Base-by-base conservation (phyloP, 495 filamentous ascomycete genomes). In the Ascodesmis nigricans region DNA sequence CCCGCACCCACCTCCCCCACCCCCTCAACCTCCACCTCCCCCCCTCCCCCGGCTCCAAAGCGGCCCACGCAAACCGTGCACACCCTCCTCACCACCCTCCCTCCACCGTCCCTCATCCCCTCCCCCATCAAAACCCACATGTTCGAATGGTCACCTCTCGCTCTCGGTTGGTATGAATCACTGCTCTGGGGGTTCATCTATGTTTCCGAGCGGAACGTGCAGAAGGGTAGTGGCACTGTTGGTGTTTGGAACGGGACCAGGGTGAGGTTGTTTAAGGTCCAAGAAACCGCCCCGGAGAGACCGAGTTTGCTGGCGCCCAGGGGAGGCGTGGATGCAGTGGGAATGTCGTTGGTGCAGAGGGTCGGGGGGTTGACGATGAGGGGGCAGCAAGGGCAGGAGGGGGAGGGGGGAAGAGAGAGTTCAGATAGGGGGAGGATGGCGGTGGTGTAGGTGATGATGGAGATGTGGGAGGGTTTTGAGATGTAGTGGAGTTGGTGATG, bases 181-280 rank as follows among this genome's bases (percentile, higher is more conserved):
- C 55, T 95, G 13, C 66, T 97, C 4, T 97, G 87, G 87, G 71
- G 79, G n/a, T 82, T 92, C 55, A 71, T 92, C 42, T 97, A 93
- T 56, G 66, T 73, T 19, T 71, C 69, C 41, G 87, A 97, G 55
- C 78, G 91, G 69, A 67, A 81, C 29, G 74, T 91, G 2, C 64
- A 74, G 1, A 78, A 72, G 53, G 87, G 87, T 20, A 82, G 75
- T 1, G 74, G 80, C 10, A 83, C 77, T 1, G 74, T 81, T n/a
- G 84, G 87, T 10, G 72, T 95, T 1, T 97, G 87, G 87, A 93
- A 91, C 44, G 75, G 78, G 11, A 95, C 90, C 3, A 56, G 56
- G 1, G 80, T 97, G 49, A 74, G 74, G 47, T 60, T 97, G 11
- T 95, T 97, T 58, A 71, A 65, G 35, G 83, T 97, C 8, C 80